These are phyloP conservation scores for Boletus subparvulus DNA, from an alignment of 768 basidiomycete genomes.

Conservation along the genomic window DNA sequence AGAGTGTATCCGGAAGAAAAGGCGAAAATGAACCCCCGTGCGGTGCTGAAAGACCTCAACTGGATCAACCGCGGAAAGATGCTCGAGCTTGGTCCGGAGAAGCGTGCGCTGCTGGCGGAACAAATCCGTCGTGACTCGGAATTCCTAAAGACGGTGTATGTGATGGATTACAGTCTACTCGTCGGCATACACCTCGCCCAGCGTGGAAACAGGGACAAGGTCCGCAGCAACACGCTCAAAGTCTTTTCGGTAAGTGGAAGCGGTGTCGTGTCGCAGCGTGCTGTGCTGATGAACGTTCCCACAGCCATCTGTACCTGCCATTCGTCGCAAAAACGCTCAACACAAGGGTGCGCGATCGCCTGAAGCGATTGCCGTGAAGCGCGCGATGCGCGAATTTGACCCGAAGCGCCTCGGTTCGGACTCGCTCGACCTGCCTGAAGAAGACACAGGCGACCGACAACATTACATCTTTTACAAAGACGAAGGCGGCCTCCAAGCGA, in stretches of 20 bases:
- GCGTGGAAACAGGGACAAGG: constrained; percentile 88
- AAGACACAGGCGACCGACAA: constrained; percentile 54
- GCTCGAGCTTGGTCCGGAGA: constrained; percentile 95
- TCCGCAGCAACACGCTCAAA: constrained; percentile 86
- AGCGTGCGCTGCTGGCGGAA: constrained; percentile 85
- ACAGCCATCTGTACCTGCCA: constrained; percentile 69
- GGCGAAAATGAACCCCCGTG: constrained; percentile 71
- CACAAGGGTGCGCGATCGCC: constrained; percentile 57
- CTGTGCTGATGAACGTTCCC: not conserved
- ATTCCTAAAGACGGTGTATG: constrained; percentile 74
- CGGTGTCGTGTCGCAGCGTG: not conserved
- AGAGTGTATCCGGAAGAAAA: constrained; percentile 85
- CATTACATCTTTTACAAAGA: constrained; percentile 96
- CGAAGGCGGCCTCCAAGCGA: constrained; percentile 89
- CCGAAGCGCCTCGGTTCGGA: constrained; percentile 62
- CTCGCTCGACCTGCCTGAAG: constrained; percentile 57
- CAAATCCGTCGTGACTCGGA: constrained; percentile 87
- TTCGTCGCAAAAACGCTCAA: constrained; percentile 60
- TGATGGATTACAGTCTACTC: constrained; percentile 97
- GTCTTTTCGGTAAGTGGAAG: constrained; percentile 77
- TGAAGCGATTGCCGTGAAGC: constrained; percentile 81
- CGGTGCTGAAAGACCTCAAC: constrained; percentile 93
- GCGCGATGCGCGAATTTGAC: constrained; percentile 82
- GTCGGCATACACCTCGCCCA: constrained; percentile 92
- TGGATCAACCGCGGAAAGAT: constrained; percentile 82